Evolutionary conservation across 441 rosid species (phyloP).

Genomic region (Mallotus japonicus): DNA sequence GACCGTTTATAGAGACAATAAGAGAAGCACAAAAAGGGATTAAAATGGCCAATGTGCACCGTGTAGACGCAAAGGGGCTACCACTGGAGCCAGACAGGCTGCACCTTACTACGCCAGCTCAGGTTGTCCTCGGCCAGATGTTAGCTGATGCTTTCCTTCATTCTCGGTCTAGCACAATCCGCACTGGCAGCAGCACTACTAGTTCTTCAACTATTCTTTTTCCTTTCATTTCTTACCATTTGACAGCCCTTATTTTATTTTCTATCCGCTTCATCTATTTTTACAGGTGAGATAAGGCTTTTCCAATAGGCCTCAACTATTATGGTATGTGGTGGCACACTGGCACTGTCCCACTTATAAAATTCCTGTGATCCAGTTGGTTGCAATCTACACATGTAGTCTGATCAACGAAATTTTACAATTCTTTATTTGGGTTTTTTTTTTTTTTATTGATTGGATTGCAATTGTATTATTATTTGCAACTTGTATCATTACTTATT

Average conservation of each 20-base stretch:
- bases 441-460: too few species aligned
- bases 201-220: constrained; percentile 9
- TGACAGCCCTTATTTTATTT: neutral
- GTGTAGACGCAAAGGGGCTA: constrained; percentile 67
- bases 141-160: constrained; percentile 50
- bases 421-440: too few species aligned
- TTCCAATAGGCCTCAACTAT: too few species aligned
- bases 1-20: constrained; percentile 48
- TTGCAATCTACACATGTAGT: too few species aligned
- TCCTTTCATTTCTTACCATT: neutral
- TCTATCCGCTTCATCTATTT: neutral
- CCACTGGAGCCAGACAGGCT: constrained; percentile 58
- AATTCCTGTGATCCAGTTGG: too few species aligned
- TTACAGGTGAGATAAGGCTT: too few species aligned
- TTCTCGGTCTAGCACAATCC: constrained; percentile 22
- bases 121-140: constrained; percentile 62
- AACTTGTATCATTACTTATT: too few species aligned
- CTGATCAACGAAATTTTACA: too few species aligned
- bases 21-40: constrained; percentile 54
- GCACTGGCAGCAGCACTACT: constrained; percentile 11
- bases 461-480: too few species aligned
- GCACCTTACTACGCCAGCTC: constrained; percentile 64
- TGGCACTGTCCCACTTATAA: too few species aligned
- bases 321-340: too few species aligned
- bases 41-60: constrained; percentile 38